These are phyloP conservation scores for Lentinula boryana DNA, from an alignment of 768 basidiomycete genomes.

Conservation along the genomic window DNA sequence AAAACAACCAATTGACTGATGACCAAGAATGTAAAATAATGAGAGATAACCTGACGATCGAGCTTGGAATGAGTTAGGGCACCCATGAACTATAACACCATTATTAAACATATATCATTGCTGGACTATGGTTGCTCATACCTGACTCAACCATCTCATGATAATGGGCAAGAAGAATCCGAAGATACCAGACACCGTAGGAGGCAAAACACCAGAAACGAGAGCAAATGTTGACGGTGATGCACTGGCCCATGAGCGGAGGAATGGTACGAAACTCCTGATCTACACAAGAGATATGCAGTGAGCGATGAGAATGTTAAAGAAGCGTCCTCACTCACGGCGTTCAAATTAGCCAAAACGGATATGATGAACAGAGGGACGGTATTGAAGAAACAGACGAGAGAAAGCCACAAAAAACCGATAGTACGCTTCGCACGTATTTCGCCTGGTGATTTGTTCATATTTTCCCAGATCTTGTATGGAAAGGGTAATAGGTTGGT, in stretches of 20 bases:
- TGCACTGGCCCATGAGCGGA: constrained; percentile 60
- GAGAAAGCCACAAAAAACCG: constrained; percentile 73
- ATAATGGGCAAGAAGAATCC: constrained; percentile 87
- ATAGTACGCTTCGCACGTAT: constrained; percentile 58
- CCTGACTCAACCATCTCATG: constrained; percentile 85
- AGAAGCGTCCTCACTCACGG: constrained; percentile 37
- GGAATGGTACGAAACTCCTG: constrained; percentile 65
- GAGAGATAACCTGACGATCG: constrained; percentile 86
- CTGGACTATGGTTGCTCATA: constrained; percentile 29
- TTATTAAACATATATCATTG: constrained; percentile 26
- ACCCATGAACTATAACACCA: constrained; percentile 55
- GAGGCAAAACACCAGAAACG: constrained; percentile 90
- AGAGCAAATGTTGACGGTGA: constrained; percentile 72
- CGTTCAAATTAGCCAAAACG: constrained; percentile 82
- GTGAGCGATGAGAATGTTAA: background rate
- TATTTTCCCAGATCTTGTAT: constrained; percentile 81
- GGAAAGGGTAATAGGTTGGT: background rate
- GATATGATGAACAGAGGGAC: constrained; percentile 89
- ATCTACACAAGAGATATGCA: constrained; percentile 31
- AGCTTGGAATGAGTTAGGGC: constrained; percentile 69
- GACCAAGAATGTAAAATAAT: constrained; percentile 92
- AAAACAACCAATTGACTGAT: constrained; percentile 93
- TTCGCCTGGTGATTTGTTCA: constrained; percentile 67
- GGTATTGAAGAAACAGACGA: constrained; percentile 93
- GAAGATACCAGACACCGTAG: constrained; percentile 82